Conservation (phyloP, 2,329 filamentous ascomycete genomes). For the Ophiostoma quercus region DNA sequence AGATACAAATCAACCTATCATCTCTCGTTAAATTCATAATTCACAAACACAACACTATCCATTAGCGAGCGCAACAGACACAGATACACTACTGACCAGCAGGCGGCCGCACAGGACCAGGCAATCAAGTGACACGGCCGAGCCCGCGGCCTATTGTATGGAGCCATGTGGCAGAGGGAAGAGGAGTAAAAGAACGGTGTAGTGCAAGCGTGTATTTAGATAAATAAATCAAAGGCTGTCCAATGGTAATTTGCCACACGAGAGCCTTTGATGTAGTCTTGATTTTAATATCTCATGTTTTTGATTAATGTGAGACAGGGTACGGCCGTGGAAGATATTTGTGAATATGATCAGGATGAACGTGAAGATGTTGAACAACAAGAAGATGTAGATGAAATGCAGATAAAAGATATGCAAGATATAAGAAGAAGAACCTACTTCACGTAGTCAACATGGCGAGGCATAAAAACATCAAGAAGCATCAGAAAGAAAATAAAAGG, state of each 20-base stretch:
- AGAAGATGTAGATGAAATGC: not conserved
- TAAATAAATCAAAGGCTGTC: too few species aligned
- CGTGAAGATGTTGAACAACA: not conserved
- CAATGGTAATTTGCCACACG: constrained; percentile 1
- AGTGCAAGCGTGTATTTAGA: not conserved
- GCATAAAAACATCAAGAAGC: not conserved
- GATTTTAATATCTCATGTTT: not conserved
- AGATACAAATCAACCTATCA: not conserved
- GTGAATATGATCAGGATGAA: not conserved
- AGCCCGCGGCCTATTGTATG: constrained; percentile 16
- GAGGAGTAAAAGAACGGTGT: not conserved
- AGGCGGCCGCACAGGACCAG: constrained; percentile 12
- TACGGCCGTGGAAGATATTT: not conserved
- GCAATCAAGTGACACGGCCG: constrained; percentile 23
- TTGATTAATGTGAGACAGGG: not conserved
- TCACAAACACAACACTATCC: not conserved
- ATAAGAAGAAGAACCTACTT: not conserved
- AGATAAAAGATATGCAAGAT: not conserved
- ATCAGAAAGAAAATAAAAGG: not conserved
- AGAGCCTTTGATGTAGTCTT: not conserved
- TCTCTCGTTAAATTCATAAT: not conserved
- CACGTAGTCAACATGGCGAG: too few species aligned
- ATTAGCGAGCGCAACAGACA: not conserved
- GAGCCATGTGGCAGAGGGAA: constrained; percentile 22
- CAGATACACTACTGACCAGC: not conserved